Conservation (phyloP, 805 yeast species). For the Candida suzukii region DNA sequence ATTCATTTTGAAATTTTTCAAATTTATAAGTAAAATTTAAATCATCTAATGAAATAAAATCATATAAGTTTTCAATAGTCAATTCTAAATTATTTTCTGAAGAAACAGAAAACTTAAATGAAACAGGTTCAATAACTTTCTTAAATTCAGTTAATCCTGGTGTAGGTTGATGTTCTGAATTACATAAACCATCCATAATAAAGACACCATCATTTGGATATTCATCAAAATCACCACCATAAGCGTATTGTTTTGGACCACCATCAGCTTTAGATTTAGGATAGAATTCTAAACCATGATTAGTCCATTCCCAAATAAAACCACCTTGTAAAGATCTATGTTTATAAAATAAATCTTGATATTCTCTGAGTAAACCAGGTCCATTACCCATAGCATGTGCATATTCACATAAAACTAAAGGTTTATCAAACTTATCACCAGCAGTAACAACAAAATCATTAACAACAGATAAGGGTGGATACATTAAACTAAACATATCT, state of each 20-base stretch:
- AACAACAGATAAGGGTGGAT: constrained; percentile 18
- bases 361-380: constrained; percentile 27
- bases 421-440: constrained; percentile 14
- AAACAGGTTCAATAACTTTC: constrained; percentile 27
- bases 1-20: background rate
- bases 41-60: constrained; percentile 13
- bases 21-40: constrained; percentile 2
- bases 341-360: constrained; percentile 25
- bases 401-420: constrained; percentile 30
- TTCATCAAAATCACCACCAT: constrained; percentile 33
- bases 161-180: constrained; percentile 26
- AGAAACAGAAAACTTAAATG: background rate
- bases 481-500: constrained; percentile 28
- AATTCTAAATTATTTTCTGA: constrained; percentile 1
- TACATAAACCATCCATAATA: constrained; percentile 28
- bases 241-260: constrained; percentile 13
- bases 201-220: constrained; percentile 28
- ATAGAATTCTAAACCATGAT: constrained; percentile 25
- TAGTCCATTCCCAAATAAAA: constrained; percentile 34
- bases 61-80: constrained; percentile 13
- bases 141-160: constrained; percentile 28
- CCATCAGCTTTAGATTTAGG: background rate
- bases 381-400: constrained; percentile 34
- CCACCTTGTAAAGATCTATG: constrained; percentile 27
- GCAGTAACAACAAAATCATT: constrained; percentile 12